phyloP scores from a whole-genome alignment of 352 stramenopile genomes.

The Peronosclerospora sorghi region DNA sequence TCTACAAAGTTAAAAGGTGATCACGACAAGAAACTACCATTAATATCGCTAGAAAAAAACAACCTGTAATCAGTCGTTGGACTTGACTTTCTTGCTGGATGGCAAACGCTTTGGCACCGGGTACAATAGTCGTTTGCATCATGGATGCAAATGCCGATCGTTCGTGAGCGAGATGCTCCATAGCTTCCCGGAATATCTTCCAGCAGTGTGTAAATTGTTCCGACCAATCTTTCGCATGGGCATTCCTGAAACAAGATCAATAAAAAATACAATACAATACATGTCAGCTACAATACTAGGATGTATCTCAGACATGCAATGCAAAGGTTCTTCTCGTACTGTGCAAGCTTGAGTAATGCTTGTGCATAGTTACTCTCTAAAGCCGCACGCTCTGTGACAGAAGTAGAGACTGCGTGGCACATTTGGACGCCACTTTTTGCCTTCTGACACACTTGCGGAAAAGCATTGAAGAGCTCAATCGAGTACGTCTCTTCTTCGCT shows the following conservation, averaged over 20 bases:
- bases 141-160: conserved; percentile 47
- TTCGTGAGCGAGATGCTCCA: conserved; percentile 38
- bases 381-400: conserved; percentile 46
- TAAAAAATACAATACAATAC: neutral
- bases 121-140: conserved; percentile 49
- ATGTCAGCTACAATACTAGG: neutral
- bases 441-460: conserved; percentile 59
- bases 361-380: conserved; percentile 56
- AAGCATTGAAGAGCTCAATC: conserved; percentile 60
- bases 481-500: conserved; percentile 52
- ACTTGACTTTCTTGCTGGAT: conserved; percentile 66
- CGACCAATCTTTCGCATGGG: conserved; percentile 62
- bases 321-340: conserved; percentile 19
- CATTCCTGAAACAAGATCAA: conserved; percentile 18
- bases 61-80: conserved; percentile 63
- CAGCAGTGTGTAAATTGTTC: conserved; percentile 46
- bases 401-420: conserved; percentile 53
- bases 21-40: neutral
- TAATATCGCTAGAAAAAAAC: no score
- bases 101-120: conserved; percentile 53
- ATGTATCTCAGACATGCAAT: neutral
- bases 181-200: conserved; percentile 40
- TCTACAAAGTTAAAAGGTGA: conserved; percentile 20
- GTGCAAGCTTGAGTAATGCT: conserved; percentile 43
- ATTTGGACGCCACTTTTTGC: conserved; percentile 66